A percentile compares a stretch with the other conserved stretches of the same genome.
Conservation (phyloP, 1,139 yeast genomes). For the Scheffersomyces parashehatae region DNA sequence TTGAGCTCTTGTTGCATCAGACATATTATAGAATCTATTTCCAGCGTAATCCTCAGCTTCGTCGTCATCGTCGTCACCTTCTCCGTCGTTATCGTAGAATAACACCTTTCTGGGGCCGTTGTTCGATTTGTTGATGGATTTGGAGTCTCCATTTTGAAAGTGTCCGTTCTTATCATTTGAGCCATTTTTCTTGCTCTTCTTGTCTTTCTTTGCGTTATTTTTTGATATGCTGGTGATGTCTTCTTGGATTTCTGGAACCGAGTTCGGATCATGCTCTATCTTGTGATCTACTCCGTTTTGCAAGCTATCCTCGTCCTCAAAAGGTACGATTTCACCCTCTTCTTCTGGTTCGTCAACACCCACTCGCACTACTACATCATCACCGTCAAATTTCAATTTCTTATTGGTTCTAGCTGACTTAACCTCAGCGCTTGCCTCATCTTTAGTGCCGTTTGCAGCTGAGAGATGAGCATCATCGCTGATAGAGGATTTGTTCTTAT, state of each 20-base stretch:
- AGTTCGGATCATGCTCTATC: slow-evolving; percentile 1
- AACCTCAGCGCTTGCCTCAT: background rate
- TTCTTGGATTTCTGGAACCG: slow-evolving; percentile 2
- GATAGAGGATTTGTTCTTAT: slow-evolving; percentile 3
- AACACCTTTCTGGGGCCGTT: slow-evolving; percentile 3
- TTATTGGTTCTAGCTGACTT: slow-evolving; percentile 21
- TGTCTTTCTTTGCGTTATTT: slow-evolving; percentile 3
- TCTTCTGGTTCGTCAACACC: background rate
- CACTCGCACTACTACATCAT: slow-evolving; percentile 3
- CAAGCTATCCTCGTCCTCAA: background rate
- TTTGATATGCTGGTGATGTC: background rate
- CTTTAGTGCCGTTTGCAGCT: slow-evolving; percentile 2
- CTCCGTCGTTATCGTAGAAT: slow-evolving; percentile 16
- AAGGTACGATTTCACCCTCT: slow-evolving; percentile 1
- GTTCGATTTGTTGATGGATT: slow-evolving; percentile 3
- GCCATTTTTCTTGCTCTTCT: slow-evolving; percentile 1
- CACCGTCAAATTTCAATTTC: slow-evolving; percentile 31
- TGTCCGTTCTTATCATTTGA: background rate
- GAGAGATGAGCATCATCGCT: slow-evolving; percentile 3
- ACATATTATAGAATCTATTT: slow-evolving; percentile 9
- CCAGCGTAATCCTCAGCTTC: slow-evolving; percentile 17
- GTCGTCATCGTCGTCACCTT: slow-evolving; percentile 32
- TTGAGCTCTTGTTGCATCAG: slow-evolving; percentile 13
- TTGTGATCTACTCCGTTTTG: background rate
- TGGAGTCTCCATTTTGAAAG: slow-evolving; percentile 1